Percentiles rank a stretch among this genome's conserved stretches.
Evolutionary conservation across 2,329 filamentous ascomycete species (phyloP).

Genomic region (Lasiodiplodia gonubiensis): DNA sequence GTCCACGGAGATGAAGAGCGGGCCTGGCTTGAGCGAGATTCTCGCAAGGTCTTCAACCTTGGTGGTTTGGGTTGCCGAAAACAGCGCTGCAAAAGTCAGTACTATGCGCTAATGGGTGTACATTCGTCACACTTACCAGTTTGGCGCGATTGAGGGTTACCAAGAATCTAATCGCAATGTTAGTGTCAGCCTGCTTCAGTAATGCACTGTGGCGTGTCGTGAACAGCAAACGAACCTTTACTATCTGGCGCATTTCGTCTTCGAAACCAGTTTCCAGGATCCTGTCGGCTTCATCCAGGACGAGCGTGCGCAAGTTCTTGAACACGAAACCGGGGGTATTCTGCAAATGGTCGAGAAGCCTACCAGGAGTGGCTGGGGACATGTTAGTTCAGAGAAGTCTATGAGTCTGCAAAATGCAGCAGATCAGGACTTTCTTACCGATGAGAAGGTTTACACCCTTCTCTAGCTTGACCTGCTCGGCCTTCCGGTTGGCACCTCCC

Average conservation of each 20-base stretch:
- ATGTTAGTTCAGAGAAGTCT: not conserved
- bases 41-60: slow-evolving; percentile 97
- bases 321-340: slow-evolving; percentile 88
- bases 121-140: slow-evolving; percentile 48
- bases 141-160: slow-evolving; percentile 3
- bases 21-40: slow-evolving; percentile 88
- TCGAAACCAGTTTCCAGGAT: slow-evolving; percentile 98
- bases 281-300: slow-evolving; percentile 96
- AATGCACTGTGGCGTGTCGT: not conserved
- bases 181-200: not conserved
- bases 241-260: slow-evolving; percentile 94
- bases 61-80: slow-evolving; percentile 96
- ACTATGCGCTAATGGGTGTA: slow-evolving; percentile 55
- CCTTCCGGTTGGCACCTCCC: slow-evolving; percentile 86
- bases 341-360: slow-evolving; percentile 90
- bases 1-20: slow-evolving; percentile 97
- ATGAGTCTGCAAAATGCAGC: not conserved
- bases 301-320: slow-evolving; percentile 89
- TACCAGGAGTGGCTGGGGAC: slow-evolving; percentile 73
- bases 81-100: slow-evolving; percentile 75
- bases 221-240: slow-evolving; percentile 74
- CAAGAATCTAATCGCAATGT: not conserved
- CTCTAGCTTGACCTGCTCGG: slow-evolving; percentile 89
- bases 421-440: slow-evolving; percentile 43
- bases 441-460: slow-evolving; percentile 96